Base-by-base conservation (phyloP, 768 basidiomycete genomes). In the Russula lepida region DNA sequence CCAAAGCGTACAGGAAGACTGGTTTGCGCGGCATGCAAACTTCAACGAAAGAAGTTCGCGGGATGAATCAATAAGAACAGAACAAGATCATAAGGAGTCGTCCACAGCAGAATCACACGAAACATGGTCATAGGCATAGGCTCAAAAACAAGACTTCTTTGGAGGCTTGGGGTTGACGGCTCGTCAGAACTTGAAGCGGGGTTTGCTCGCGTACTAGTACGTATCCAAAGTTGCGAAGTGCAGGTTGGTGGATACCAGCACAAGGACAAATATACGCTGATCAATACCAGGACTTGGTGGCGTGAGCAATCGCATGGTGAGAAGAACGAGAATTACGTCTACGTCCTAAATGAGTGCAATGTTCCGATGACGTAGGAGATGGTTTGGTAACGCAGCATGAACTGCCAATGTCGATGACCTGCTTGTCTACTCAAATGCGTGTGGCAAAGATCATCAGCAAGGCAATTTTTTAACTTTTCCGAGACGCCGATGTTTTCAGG, bases 251-350 rank as follows among this genome's bases (percentile, higher is more conserved):
- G 39, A n/a, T 41, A 3, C 41, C 8, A 1, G n/a, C 19, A n/a
- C 41, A 7, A 17, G 37, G 1, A 17, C 37, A n/a, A 19, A 19
- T n/a, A 33, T 33, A 19, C 5, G 19, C 41, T 19, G 8, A 41
- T 0, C 41, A 41, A 3, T 19, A 33, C 32, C 32, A 11, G 33
- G 33, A 12, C 33, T 13, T 33, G 33, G 33, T 12, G 12, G 12
- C 11, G 12, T 13, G 6, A 39, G 17, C 37, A 19, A 19, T n/a
- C n/a, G 8, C 41, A 41, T 41, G 19, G 41, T 23, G 23, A 25
- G 11, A 37, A 80, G 73, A 33, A 81, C 58, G 3, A 67, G 63
- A 64, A 80, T 75, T n/a, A 63, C 84, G 84, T 21, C 76, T n/a
- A 63, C 84, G 84, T 21, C 52, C 17, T 2, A 30, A 7, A 77